These are phyloP conservation scores for Sporothrix variecibatus DNA, from an alignment of 2,329 filamentous ascomycete genomes.

Conservation along the genomic window DNA sequence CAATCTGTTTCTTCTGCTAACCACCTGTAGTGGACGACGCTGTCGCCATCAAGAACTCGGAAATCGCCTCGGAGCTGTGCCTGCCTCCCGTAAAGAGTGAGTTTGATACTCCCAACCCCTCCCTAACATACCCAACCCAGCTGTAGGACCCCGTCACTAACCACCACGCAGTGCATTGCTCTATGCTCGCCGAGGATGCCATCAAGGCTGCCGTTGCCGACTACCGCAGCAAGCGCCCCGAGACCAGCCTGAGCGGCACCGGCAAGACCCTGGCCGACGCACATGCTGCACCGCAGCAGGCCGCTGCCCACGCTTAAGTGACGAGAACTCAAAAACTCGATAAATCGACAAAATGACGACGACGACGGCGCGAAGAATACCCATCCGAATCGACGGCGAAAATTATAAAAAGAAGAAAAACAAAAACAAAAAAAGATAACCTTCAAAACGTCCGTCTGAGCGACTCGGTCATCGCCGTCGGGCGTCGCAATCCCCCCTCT, in stretches of 20 bases:
- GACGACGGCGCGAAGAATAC: not conserved
- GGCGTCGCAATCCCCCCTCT: not conserved
- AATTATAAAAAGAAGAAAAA: not conserved
- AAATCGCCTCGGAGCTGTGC: slow-evolving; percentile 96
- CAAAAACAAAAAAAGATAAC: not conserved
- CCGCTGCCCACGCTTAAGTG: slow-evolving; percentile 25
- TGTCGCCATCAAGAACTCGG: slow-evolving; percentile 88
- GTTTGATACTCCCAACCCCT: slow-evolving; percentile 69
- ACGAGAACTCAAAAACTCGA: not conserved
- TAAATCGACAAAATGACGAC: not conserved
- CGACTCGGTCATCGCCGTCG: not conserved
- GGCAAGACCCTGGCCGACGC: slow-evolving; percentile 31
- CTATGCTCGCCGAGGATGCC: slow-evolving; percentile 88
- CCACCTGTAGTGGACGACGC: slow-evolving; percentile 75
- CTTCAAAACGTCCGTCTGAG: not conserved
- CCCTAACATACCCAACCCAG: slow-evolving; percentile 53
- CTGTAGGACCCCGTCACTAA: slow-evolving; percentile 33
- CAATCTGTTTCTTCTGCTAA: not conserved
- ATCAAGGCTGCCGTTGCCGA: slow-evolving; percentile 91
- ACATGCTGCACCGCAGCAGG: slow-evolving; percentile 22
- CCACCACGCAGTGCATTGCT: slow-evolving; percentile 71
- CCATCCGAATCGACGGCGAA: not conserved
- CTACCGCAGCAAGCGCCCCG: slow-evolving; percentile 89
- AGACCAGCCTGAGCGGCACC: slow-evolving; percentile 80
- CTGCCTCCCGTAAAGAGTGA: slow-evolving; percentile 83